A percentile compares a stretch with the other conserved stretches of the same genome.
Conservation (phyloP, 805 yeast genomes). For the Pichia thaimueangensis region DNA sequence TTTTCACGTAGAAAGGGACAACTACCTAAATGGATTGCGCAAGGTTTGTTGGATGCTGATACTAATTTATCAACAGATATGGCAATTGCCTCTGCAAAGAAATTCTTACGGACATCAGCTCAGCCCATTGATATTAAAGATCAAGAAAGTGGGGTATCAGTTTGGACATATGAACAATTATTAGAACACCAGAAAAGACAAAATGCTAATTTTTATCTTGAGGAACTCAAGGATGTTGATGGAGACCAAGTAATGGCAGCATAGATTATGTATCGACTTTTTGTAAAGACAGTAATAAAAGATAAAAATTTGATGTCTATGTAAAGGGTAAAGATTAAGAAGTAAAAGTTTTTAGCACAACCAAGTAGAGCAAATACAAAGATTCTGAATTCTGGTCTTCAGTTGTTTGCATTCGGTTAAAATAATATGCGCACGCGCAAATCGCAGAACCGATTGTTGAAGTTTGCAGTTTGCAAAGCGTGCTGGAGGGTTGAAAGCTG, state of each 20-base stretch:
- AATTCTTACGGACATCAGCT: constrained; percentile 86
- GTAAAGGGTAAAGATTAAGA: no score
- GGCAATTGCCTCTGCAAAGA: constrained; percentile 93
- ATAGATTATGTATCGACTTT: no score
- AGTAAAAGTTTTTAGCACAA: no score
- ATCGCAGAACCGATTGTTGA: no score
- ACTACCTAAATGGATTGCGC: constrained; percentile 95
- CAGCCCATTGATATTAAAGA: constrained; percentile 88
- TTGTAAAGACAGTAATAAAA: no score
- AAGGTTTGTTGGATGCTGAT: constrained; percentile 87
- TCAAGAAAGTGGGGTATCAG: constrained; percentile 82
- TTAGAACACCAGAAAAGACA: constrained; percentile 52
- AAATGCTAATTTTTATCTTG: constrained; percentile 18
- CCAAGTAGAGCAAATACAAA: no score
- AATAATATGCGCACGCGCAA: no score
- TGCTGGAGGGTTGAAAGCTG: no score
- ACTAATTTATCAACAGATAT: constrained; percentile 90
- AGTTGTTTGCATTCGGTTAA: no score
- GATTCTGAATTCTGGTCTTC: no score
- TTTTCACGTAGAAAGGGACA: constrained; percentile 82
- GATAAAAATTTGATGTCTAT: no score
- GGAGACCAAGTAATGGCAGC: constrained; percentile 16
- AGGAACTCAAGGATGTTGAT: constrained; percentile 30
- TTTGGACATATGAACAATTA: constrained; percentile 78
- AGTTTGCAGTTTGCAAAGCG: no score